Percentiles rank a stretch among this genome's conserved stretches.
Conservation (phyloP, 2,329 filamentous ascomycete genomes). For the Alternaria rosae region DNA sequence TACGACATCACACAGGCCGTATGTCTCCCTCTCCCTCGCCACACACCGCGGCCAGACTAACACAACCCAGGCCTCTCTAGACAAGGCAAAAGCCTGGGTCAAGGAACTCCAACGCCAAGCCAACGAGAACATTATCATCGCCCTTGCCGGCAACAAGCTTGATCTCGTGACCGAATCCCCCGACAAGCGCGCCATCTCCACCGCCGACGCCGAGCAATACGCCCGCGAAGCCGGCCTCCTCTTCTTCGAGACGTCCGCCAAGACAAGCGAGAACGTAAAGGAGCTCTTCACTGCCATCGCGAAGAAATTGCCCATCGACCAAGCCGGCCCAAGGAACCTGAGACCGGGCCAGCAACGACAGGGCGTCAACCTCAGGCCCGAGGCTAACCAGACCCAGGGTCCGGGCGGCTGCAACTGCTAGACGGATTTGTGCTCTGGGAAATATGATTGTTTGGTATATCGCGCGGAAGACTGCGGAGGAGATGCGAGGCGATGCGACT, state of each 20-base stretch:
- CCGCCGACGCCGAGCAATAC: slow-evolving; percentile 92
- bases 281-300: slow-evolving; percentile 98
- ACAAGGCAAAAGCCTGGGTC: slow-evolving; percentile 99
- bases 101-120: slow-evolving; percentile 98
- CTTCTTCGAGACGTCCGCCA: slow-evolving; percentile 98
- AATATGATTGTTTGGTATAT: slow-evolving; percentile 17
- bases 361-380: slow-evolving; percentile 72
- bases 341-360: slow-evolving; percentile 65
- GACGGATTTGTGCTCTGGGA: slow-evolving; percentile 15
- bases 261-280: slow-evolving; percentile 94
- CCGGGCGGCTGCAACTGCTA: slow-evolving; percentile 71
- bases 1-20: slow-evolving; percentile 99
- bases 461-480: background rate
- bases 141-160: slow-evolving; percentile 91
- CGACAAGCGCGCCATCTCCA: slow-evolving; percentile 90
- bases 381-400: slow-evolving; percentile 65
- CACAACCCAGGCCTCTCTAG: slow-evolving; percentile 78
- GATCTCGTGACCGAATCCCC: slow-evolving; percentile 94
- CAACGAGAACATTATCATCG: slow-evolving; percentile 99
- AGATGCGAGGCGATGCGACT: background rate
- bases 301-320: slow-evolving; percentile 95
- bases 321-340: slow-evolving; percentile 89
- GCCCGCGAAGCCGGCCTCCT: slow-evolving; percentile 90
- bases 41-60: slow-evolving; percentile 24
- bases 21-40: slow-evolving; percentile 52